Evolutionary conservation across 129 eudicot genomes (phyloP).

Genomic region (Flaveria trinervia): DNA sequence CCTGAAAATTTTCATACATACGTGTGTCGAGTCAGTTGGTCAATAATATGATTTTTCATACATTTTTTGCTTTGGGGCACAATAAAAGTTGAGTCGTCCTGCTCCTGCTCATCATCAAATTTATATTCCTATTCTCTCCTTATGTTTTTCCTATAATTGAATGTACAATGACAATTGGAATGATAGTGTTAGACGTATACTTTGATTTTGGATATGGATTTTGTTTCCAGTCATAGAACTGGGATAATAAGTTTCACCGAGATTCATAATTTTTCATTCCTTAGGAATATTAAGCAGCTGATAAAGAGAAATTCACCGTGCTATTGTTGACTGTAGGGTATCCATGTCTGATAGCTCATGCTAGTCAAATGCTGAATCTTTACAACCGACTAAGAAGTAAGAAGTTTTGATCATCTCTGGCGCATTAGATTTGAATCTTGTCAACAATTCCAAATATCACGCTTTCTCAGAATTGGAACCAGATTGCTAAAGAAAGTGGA

Average conservation of each 20-base stretch:
- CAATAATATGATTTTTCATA: no score
- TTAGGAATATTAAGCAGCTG: constrained; percentile 3
- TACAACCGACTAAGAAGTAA: neutral
- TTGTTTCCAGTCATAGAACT: no score
- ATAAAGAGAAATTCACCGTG: neutral
- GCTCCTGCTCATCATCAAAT: neutral
- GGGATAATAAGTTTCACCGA: neutral
- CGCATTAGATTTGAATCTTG: neutral
- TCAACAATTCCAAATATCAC: constrained; percentile 9
- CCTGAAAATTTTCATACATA: no score
- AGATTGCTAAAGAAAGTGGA: constrained; percentile 20
- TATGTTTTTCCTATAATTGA: neutral
- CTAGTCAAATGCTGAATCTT: neutral
- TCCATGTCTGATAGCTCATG: neutral
- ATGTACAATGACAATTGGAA: neutral
- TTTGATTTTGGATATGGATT: neutral
- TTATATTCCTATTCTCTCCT: neutral
- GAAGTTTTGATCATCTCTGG: neutral
- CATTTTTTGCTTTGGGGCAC: no score
- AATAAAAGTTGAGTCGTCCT: no score
- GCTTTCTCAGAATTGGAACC: constrained; percentile 16
- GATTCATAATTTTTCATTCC: neutral
- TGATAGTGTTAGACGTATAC: neutral
- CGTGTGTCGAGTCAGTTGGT: no score
- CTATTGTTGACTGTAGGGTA: neutral